Evolutionary conservation across 345 rosid genomes (phyloP).

Genomic region (Citrus sp.): DNA sequence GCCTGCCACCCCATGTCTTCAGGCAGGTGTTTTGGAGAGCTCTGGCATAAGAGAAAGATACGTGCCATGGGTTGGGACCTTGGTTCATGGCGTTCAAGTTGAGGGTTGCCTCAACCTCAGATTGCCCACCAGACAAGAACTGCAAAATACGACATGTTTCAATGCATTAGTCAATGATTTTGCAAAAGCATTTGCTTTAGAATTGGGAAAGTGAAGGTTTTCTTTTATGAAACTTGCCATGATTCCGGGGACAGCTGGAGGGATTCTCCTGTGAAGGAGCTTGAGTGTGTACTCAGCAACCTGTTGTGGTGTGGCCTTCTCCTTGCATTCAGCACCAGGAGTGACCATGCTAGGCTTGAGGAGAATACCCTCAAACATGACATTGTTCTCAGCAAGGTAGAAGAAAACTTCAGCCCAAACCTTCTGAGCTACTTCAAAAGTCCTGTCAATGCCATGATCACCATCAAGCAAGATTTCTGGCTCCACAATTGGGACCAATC

Average conservation of each 20-base stretch:
- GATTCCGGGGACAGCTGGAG: conserved; percentile 96
- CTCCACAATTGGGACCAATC: conserved; percentile 98
- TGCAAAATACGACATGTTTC: conserved; percentile 28
- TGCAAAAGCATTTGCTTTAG: background rate
- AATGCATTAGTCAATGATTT: background rate
- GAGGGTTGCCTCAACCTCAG: conserved; percentile 94
- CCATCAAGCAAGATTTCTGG: conserved; percentile 98
- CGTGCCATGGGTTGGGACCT: conserved; percentile 85
- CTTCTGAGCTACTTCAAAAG: conserved; percentile 86
- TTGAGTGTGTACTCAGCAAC: conserved; percentile 93
- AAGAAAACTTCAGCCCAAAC: conserved; percentile 99
- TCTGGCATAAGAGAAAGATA: conserved; percentile 95
- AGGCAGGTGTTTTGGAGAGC: conserved; percentile 94
- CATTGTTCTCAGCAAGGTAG: conserved; percentile 96
- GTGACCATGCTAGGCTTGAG: conserved; percentile 99
- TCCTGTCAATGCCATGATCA: conserved; percentile 89
- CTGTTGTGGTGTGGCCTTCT: conserved; percentile 70
- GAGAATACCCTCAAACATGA: conserved; percentile 93
- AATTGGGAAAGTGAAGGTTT: background rate
- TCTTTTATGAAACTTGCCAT: conserved; percentile 54
- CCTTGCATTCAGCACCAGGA: conserved; percentile 96
- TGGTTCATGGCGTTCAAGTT: conserved; percentile 99
- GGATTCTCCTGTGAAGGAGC: conserved; percentile 83
- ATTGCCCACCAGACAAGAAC: conserved; percentile 99
- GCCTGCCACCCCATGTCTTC: conserved; percentile 92